phyloP scores from a whole-genome alignment of 352 stramenopile genomes.

The Globisporangium spinosum region DNA sequence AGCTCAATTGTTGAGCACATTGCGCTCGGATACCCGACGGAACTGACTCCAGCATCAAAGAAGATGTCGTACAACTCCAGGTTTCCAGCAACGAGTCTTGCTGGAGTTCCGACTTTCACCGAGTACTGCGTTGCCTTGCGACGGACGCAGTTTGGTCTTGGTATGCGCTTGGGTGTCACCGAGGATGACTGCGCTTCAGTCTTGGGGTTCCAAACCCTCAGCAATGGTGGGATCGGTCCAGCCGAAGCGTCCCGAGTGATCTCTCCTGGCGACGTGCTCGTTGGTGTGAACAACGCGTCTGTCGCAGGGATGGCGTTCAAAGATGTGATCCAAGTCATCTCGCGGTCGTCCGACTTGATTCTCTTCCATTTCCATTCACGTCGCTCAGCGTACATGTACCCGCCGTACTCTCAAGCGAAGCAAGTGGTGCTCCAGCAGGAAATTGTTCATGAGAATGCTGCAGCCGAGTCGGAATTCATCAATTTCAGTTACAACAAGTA shows the following conservation, averaged over 20 bases:
- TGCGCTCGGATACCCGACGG: slow-evolving; percentile 65
- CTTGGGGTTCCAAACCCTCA: slow-evolving; percentile 76
- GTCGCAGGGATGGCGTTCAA: slow-evolving; percentile 66
- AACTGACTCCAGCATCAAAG: slow-evolving; percentile 37
- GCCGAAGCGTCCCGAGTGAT: slow-evolving; percentile 77
- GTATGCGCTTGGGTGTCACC: slow-evolving; percentile 75
- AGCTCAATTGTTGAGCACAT: slow-evolving; percentile 82
- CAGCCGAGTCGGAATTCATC: slow-evolving; percentile 47
- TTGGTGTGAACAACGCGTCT: slow-evolving; percentile 69
- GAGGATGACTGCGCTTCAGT: slow-evolving; percentile 61
- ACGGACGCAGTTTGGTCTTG: slow-evolving; percentile 66
- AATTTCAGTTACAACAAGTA: slow-evolving; percentile 70
- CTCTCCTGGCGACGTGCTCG: slow-evolving; percentile 62
- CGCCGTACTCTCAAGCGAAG: slow-evolving; percentile 58
- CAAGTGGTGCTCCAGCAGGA: slow-evolving; percentile 47
- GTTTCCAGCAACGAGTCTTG: slow-evolving; percentile 51
- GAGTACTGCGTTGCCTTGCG: slow-evolving; percentile 74
- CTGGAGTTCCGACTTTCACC: slow-evolving; percentile 45
- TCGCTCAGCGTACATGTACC: slow-evolving; percentile 59
- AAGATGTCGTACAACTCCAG: slow-evolving; percentile 48
- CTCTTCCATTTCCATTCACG: slow-evolving; percentile 83
- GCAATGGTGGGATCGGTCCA: slow-evolving; percentile 69
- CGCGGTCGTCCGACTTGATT: slow-evolving; percentile 54
- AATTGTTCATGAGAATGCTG: slow-evolving; percentile 33
- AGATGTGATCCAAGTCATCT: slow-evolving; percentile 72